Evolutionary conservation across 1,284 basidiomycete genomes (phyloP), one percentile per base, ranked within the genome.

Genomic region (Puccinia brachypodii): DNA sequence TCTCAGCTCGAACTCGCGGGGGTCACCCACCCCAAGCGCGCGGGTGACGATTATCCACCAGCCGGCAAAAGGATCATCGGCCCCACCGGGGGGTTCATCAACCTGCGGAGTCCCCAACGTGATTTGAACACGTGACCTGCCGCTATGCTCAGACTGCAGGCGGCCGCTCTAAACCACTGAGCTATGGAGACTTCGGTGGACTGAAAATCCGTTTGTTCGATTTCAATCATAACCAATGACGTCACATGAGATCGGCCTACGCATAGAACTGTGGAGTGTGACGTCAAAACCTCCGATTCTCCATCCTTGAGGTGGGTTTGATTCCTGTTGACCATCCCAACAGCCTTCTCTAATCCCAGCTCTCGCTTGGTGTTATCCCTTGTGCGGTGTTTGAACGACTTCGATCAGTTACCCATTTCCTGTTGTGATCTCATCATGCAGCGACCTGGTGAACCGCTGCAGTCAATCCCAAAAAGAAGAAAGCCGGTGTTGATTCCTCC

Each of bases 101-200:
- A n/a, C n/a, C n/a, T n/a, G n/a, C n/a, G n/a, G 7, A 76, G 75
- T 66, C 75, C 75, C 75, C 75, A 76, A 76, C 75, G 58, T 76
- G 75, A 76, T 76, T 76, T 76, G 75, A 76, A 76, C 75, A 76
- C 75, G 75, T 76, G 75, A 76, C 75, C 75, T 76, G 75, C 75
- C 75, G 75, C 75, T 76, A 13, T 76, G 13, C 36, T n/a, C 3
- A 4, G 11, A 36, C 75, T 76, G 75, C 75, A 76, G 75, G 75
- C 75, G 75, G 75, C 75, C 75, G 75, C 75, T 76, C 75, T 76
- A 76, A 76, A 76, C 75, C 75, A 76, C 75, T 76, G 75, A 76
- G 75, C 75, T 76, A 76, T 76, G 75, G 75, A 76, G 75, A 76
- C 75, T 38, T 33, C 8, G n/a, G 16, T 36, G 60, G 3, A 28